phyloP scores from a whole-genome alignment of 257 asterid species.

The Mitragyna speciosa region DNA sequence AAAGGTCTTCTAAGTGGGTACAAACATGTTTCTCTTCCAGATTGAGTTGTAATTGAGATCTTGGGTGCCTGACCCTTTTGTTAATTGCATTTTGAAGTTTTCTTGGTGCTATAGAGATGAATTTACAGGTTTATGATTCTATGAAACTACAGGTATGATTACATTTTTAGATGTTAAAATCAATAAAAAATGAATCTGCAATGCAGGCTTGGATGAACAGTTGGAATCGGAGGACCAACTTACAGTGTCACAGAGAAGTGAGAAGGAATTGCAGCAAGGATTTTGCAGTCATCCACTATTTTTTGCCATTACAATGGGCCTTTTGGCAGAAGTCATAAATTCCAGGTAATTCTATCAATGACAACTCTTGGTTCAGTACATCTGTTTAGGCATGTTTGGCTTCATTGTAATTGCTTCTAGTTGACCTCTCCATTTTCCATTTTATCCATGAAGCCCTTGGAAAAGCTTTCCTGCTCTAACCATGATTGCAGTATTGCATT shows the following conservation, averaged over 20 bases:
- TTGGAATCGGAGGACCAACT: conserved; percentile 36
- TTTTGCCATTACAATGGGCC: conserved; percentile 81
- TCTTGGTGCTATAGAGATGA: background rate
- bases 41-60: background rate
- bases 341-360: conserved; percentile 55
- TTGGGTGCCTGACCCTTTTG: too few relatives aligned
- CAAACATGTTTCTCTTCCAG: background rate
- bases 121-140: background rate
- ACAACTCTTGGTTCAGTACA: background rate
- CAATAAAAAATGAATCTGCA: background rate
- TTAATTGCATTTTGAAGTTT: background rate
- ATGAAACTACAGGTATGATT: background rate
- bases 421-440: background rate
- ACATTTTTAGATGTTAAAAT: background rate
- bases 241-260: conserved; percentile 31
- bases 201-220: conserved; percentile 45
- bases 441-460: background rate
- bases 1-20: background rate
- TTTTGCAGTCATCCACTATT: conserved; percentile 71
- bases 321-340: conserved; percentile 87
- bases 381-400: background rate
- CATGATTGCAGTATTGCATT: background rate
- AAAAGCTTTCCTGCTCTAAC: background rate
- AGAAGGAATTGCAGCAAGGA: conserved; percentile 39
- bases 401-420: background rate